Evolutionary conservation across 768 basidiomycete species (phyloP), one percentile per base, ranked within the genome.

Genomic region (Boletus fagicola): DNA sequence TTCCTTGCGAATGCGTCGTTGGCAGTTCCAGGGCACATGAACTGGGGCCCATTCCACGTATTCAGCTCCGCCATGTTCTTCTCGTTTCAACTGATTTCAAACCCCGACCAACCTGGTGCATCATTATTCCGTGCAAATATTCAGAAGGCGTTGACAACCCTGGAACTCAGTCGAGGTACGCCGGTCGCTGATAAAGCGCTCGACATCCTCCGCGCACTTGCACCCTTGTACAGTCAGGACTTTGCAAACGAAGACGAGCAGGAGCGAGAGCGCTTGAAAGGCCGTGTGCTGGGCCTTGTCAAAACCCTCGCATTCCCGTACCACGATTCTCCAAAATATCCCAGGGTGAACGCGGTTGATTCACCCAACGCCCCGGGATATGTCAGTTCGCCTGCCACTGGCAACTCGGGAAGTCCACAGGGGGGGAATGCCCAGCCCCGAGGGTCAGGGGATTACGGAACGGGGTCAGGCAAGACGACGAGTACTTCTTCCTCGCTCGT

Each of bases 1-100:
- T 88, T 88, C 69, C 75, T 90, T 33, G 82, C 83, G 38, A 88
- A 84, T 53, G 80, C 83, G 15, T 80, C 86, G 18, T 74, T 86
- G 57, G 83, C 87, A 10, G 87, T 90, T 9, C 89, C 88, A 35
- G 89, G 88, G 3, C 90, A 93, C 71, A 85, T 92, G 81, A 85
- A 84, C 62, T 90, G 88, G 85, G 86, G 86, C 5, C 88, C 90
- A 0, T 89, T 88, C 74, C 90, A 93, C 66, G 83, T 87, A 63
- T 92, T 92, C 76, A 86, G 86, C 48, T 89, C 91, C 20, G 88
- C 88, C 49, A 91, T 92, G 86, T 92, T 92, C 74, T 91, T 92
- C 80, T 88, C 88, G n/a, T 92, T 92, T 75, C 90, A 92, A 65
- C 80, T 92, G 49, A 86, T 92, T 64, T 81, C 85, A 36, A 86